Evolutionary conservation across 805 yeast genomes (phyloP), one percentile per base, ranked within the genome.

Genomic region (Starmerella gropengiesseri): DNA sequence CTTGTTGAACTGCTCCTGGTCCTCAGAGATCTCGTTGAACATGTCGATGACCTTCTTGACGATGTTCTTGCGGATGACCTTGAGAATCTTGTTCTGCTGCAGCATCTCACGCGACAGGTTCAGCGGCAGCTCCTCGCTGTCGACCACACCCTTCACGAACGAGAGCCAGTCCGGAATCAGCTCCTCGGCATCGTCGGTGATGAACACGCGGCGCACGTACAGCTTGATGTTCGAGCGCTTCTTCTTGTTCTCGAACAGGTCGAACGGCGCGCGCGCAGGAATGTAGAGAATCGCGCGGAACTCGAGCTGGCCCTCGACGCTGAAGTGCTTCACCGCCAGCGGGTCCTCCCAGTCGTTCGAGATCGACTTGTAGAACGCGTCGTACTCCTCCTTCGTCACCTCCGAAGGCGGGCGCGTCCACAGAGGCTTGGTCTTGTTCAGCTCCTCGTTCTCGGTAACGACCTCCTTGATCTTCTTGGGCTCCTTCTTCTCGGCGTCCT

Each of bases 271-370:
- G 75, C 98, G 86, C 76, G 82, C 84, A 70, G 99, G 99, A 70
- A 91, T 77, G 63, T 85, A 91, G 60, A 91, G 74, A 63, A 91
- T 91, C 53, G 98, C 97, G 74, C 81, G 87, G 79, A 91, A 91
- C 75, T 91, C 99, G 61, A 91, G 78, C 75, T 91, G 98, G 76
- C 99, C 99, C 75, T 91, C 99, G 62, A 91, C 99, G 40, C 95
- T 84, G 77, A 91, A 91, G 73, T 91, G 99, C 78, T 91, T 91
- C 57, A 91, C 97, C 56, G 96, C 96, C 65, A 91, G 78, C 70
- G 95, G 99, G 66, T 91, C 98, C 74, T 91, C 98, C 98, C 98
- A 91, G 71, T 91, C 99, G 71, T 91, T 91, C 45, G 98, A 87
- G 63, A 91, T 91, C 40, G 97, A 86, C 75, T 91, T 91, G 83